Percentiles rank a stretch among this genome's conserved stretches.
Evolutionary conservation across 148 eudicot genomes (phyloP).

Genomic region (Oxyria digyna): DNA sequence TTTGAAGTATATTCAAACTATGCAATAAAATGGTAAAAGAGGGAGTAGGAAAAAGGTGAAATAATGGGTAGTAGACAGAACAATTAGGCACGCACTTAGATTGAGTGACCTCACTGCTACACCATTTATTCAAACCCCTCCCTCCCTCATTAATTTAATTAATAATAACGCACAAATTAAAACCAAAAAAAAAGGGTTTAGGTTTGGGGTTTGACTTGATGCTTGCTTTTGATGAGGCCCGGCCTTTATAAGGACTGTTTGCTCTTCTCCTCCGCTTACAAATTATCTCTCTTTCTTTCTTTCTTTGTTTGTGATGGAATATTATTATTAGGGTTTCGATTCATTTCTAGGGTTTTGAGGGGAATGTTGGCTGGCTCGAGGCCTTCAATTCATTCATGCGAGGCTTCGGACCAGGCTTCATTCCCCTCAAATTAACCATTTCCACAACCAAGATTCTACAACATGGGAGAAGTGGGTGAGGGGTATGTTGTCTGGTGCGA

Average conservation of each 20-base stretch:
- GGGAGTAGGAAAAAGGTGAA: too few species aligned
- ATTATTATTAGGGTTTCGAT: too few species aligned
- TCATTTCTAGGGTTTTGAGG: conserved; percentile 10
- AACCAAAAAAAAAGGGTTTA: not conserved
- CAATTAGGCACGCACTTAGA: conserved; percentile 9
- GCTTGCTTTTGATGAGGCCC: too few species aligned
- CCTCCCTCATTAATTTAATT: not conserved
- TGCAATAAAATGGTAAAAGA: too few species aligned
- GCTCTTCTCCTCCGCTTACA: not conserved
- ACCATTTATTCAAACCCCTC: not conserved
- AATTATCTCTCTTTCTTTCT: not conserved
- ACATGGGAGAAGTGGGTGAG: conserved; percentile 21
- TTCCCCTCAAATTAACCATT: conserved; percentile 32
- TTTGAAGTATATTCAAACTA: too few species aligned
- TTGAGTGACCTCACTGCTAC: conserved; percentile 4
- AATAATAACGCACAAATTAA: not conserved
- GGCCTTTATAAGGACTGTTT: too few species aligned
- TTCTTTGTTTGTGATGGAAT: too few species aligned
- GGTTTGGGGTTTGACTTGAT: conserved; percentile 3
- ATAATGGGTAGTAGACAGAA: not conserved
- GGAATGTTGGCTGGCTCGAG: conserved; percentile 19
- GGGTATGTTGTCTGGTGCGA: conserved; percentile 43
- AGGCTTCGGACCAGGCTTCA: conserved; percentile 50
- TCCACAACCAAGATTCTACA: not conserved
- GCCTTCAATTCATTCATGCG: not conserved